phyloP scores from a whole-genome alignment of 1,284 basidiomycete species.

The Rhizopogon parksii region DNA sequence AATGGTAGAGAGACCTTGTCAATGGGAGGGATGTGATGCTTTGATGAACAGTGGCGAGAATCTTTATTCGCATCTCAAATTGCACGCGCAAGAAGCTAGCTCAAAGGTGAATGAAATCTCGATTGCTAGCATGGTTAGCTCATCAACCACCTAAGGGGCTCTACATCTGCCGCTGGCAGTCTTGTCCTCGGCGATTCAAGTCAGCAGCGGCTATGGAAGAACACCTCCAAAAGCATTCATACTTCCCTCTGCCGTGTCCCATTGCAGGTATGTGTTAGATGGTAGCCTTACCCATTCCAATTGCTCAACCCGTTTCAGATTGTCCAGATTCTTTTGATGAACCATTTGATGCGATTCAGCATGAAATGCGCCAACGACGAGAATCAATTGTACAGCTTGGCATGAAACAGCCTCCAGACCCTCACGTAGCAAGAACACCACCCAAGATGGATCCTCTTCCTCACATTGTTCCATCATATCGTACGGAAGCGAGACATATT shows the following conservation, averaged over 20 bases:
- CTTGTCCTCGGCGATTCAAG: conserved; percentile 17
- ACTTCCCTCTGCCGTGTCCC: conserved; percentile 26
- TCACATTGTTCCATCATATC: conserved; percentile 42
- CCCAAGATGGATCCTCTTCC: conserved; percentile 30
- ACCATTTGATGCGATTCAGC: conserved; percentile 26
- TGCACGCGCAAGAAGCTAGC: conserved; percentile 35
- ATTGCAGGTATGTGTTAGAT: conserved; percentile 18
- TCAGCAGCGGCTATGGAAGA: conserved; percentile 12
- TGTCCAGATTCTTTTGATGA: conserved; percentile 20
- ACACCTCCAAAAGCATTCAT: conserved; percentile 21
- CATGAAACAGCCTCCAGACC: conserved; percentile 31
- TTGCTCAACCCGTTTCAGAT: conserved; percentile 14
- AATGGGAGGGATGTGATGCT: conserved; percentile 52
- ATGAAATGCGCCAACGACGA: conserved; percentile 17
- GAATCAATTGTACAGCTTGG: conserved; percentile 33
- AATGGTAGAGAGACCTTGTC: conserved; percentile 43
- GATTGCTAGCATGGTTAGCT: background rate
- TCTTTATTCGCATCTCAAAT: conserved; percentile 44
- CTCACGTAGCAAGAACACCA: conserved; percentile 27
- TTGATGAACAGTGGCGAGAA: conserved; percentile 46
- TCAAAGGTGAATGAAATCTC: conserved; percentile 24
- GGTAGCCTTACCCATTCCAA: background rate
- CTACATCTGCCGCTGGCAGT: conserved; percentile 22
- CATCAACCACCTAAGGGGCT: conserved; percentile 13
- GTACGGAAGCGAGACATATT: conserved; percentile 37